phyloP scores from a whole-genome alignment of 805 yeast species.

The Pichia membranifaciens region DNA sequence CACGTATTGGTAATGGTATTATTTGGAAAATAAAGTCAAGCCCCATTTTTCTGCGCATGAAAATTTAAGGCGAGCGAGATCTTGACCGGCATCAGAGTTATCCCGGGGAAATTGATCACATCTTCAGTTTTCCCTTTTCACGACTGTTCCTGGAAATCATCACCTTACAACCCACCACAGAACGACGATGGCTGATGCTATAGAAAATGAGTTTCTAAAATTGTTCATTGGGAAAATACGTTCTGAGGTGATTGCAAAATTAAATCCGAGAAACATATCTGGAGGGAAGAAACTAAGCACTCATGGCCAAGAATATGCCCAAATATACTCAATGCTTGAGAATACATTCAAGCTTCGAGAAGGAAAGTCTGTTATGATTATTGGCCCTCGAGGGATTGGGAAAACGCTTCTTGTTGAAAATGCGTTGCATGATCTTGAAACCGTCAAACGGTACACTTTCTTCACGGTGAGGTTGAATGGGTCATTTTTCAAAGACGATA shows the following conservation, averaged over 20 bases:
- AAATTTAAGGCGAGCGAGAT: too few relatives aligned
- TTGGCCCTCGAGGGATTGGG: slow-evolving; percentile 79
- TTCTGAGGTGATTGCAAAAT: slow-evolving; percentile 12
- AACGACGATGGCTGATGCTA: not conserved
- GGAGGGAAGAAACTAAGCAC: slow-evolving; percentile 18
- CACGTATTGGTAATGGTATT: too few relatives aligned
- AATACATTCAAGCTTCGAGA: slow-evolving; percentile 63
- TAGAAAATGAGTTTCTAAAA: not conserved
- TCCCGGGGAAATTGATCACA: too few relatives aligned
- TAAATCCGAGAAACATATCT: slow-evolving; percentile 19
- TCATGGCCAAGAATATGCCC: slow-evolving; percentile 37
- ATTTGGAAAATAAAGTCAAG: too few relatives aligned
- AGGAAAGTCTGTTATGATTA: slow-evolving; percentile 72
- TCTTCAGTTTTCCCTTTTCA: too few relatives aligned
- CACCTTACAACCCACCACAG: too few relatives aligned
- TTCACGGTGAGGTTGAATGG: slow-evolving; percentile 66
- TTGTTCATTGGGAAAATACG: not conserved
- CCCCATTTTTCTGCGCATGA: too few relatives aligned
- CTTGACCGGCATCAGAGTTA: too few relatives aligned
- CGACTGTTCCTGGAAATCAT: too few relatives aligned
- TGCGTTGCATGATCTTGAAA: slow-evolving; percentile 43
- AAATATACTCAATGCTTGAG: slow-evolving; percentile 52
- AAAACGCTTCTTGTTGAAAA: slow-evolving; percentile 59
- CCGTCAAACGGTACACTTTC: slow-evolving; percentile 44
- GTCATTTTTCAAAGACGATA: slow-evolving; percentile 65